phyloP scores from a whole-genome alignment of 495 filamentous ascomycete genomes.

The Aspergillus cristatus region DNA sequence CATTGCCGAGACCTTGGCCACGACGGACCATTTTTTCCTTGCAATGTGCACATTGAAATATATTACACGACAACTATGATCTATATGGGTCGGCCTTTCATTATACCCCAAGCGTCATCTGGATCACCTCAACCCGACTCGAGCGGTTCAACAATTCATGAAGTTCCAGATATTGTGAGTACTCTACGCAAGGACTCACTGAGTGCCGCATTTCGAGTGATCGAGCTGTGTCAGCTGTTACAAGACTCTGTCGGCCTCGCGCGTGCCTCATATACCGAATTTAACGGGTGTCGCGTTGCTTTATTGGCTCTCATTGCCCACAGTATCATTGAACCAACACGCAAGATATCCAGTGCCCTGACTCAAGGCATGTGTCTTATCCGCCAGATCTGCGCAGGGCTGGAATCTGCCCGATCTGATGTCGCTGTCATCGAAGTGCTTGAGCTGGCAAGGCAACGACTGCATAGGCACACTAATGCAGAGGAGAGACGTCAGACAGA shows the following conservation, averaged over 20 bases:
- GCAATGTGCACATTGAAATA: conserved; percentile 8
- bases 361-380: conserved; percentile 7
- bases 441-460: conserved; percentile 8
- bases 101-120: conserved; percentile 1
- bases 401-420: conserved; percentile 12
- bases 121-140: background rate
- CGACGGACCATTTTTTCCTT: conserved; percentile 5
- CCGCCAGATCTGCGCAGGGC: conserved; percentile 6
- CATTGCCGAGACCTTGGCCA: conserved; percentile 9
- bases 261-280: conserved; percentile 13
- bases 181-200: conserved; percentile 5
- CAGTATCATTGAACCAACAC: conserved; percentile 5
- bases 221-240: conserved; percentile 13
- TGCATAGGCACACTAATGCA: too few relatives aligned
- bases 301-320: conserved; percentile 11
- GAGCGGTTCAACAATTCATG: background rate
- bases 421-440: conserved; percentile 15
- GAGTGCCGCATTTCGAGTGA: conserved; percentile 7
- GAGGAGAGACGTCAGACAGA: background rate
- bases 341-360: conserved; percentile 3
- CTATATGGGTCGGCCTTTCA: conserved; percentile 9
- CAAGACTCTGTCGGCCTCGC: conserved; percentile 11
- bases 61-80: conserved; percentile 3
- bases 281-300: conserved; percentile 11
- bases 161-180: too few relatives aligned